phyloP scores from a whole-genome alignment of 441 rosid genomes.

The Adansonia gregorii region DNA sequence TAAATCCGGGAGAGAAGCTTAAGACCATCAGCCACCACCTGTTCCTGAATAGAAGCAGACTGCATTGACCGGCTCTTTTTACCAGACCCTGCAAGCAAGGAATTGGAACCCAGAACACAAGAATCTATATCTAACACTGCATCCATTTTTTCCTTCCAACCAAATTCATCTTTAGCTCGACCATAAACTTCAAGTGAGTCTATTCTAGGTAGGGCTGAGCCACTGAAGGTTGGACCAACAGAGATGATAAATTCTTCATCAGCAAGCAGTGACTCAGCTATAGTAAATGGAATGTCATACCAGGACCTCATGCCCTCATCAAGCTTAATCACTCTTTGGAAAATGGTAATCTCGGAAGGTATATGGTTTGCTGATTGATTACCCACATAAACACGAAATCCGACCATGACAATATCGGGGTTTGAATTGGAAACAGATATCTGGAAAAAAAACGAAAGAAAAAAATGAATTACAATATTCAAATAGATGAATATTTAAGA shows the following conservation, averaged over 20 bases:
- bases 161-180: constrained; percentile 99
- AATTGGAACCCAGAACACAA: constrained; percentile 88
- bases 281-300: constrained; percentile 99
- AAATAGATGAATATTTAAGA: background rate
- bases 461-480: constrained; percentile 23
- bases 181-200: constrained; percentile 99
- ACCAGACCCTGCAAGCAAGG: constrained; percentile 68
- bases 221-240: constrained; percentile 90
- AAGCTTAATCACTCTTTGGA: constrained; percentile 93
- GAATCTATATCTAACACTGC: constrained; percentile 95
- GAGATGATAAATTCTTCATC: constrained; percentile 94
- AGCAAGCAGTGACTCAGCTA: constrained; percentile 98
- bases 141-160: constrained; percentile 99
- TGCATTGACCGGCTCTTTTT: constrained; percentile 73
- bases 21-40: constrained; percentile 94
- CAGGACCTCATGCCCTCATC: constrained; percentile 99
- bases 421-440: constrained; percentile 92
- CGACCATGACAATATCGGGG: constrained; percentile 99
- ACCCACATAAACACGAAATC: constrained; percentile 97
- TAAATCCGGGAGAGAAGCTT: constrained; percentile 85
- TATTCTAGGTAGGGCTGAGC: constrained; percentile 86
- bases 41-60: constrained; percentile 86
- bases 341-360: constrained; percentile 90
- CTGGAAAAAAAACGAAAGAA: constrained; percentile 48
- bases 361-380: constrained; percentile 88